Evolutionary conservation across 768 basidiomycete genomes (phyloP).

Genomic region (Termitomyces sp.): DNA sequence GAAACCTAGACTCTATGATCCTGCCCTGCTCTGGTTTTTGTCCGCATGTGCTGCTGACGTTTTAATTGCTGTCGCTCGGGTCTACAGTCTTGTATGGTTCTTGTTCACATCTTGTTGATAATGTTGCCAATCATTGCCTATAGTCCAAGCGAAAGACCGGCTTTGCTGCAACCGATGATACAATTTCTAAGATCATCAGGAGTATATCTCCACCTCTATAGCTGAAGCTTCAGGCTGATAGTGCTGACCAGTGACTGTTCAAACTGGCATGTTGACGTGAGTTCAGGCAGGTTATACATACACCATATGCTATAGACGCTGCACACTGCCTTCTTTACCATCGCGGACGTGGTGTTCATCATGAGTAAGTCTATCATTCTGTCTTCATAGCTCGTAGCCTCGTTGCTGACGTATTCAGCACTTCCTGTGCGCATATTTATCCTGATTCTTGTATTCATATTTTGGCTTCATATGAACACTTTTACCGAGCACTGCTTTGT

Average conservation of each 20-base stretch:
- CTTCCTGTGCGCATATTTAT: constrained; percentile 24
- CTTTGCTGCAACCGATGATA: constrained; percentile 28
- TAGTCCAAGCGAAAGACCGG: constrained; percentile 34
- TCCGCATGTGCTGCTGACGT: constrained; percentile 39
- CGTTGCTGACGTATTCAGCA: constrained; percentile 16
- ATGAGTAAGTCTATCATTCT: constrained; percentile 29
- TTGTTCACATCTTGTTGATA: neutral
- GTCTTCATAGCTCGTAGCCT: neutral
- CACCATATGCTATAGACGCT: neutral
- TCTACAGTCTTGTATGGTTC: constrained; percentile 33
- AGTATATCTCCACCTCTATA: constrained; percentile 12
- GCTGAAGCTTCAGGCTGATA: neutral
- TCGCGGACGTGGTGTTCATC: constrained; percentile 41
- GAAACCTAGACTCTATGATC: constrained; percentile 25
- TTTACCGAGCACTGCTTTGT: constrained; percentile 40
- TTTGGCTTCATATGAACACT: neutral
- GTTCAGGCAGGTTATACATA: neutral
- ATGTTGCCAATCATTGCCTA: neutral
- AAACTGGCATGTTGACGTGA: constrained; percentile 37
- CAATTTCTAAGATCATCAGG: constrained; percentile 27
- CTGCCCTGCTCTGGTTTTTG: constrained; percentile 39
- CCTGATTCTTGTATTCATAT: neutral
- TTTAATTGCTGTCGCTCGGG: constrained; percentile 38
- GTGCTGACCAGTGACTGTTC: constrained; percentile 30
- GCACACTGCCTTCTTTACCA: constrained; percentile 33